Conservation (phyloP, 129 eudicot genomes). For the Saussurea involucrata region DNA sequence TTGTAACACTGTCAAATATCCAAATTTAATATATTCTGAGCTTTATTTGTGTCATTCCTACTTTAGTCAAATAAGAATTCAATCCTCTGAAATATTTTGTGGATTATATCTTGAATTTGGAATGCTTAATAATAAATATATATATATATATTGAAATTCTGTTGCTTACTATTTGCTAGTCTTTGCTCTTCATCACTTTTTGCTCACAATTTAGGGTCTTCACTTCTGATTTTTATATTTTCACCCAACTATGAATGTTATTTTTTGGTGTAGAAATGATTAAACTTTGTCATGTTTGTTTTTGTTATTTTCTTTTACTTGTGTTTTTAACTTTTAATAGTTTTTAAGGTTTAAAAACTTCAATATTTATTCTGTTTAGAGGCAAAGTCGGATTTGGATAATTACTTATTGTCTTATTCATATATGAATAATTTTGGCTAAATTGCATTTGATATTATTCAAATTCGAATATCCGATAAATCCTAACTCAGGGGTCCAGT, state of each 20-base stretch:
- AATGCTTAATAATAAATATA: background rate
- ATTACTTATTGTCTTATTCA: background rate
- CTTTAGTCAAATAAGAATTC: background rate
- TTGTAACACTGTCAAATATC: no score
- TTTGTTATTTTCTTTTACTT: background rate
- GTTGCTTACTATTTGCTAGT: background rate
- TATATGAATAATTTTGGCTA: background rate
- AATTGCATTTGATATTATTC: no score
- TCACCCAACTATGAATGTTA: background rate
- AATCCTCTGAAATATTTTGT: background rate
- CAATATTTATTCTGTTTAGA: background rate
- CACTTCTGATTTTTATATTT: background rate
- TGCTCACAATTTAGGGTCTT: background rate
- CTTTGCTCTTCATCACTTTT: background rate
- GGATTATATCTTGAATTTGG: background rate
- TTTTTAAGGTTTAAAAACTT: background rate
- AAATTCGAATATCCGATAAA: no score
- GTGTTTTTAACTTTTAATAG: background rate
- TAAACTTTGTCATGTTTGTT: background rate
- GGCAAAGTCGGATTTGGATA: background rate
- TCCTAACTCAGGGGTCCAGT: no score
- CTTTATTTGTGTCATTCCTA: background rate
- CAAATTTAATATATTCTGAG: background rate
- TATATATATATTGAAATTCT: background rate
- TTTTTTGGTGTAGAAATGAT: background rate